Base-by-base conservation (phyloP, 2,329 filamentous ascomycete genomes). In the Diaporthe sp. region DNA sequence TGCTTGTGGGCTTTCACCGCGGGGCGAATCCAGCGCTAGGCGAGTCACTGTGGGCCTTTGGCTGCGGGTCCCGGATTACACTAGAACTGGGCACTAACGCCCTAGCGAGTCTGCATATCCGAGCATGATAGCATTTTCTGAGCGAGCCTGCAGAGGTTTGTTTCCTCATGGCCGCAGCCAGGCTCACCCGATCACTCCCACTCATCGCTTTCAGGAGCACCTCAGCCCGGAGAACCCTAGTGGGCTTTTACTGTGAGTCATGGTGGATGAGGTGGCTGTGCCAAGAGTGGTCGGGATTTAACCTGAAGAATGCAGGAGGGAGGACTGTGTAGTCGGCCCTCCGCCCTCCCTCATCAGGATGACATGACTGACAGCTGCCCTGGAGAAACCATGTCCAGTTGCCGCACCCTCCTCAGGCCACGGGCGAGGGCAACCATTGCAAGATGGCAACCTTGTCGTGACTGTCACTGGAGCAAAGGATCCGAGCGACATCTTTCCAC, bases 1-100 rank as follows among this genome's bases (percentile, higher is more conserved):
- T 73, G 73, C 63, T 70, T 73, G 73, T 75, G 42, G 63, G 65
- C 59, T 56, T 63, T 69, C 50, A 53, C 56, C 69, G 51, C 59
- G 69, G 73, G 73, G 73, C 56, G 58, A 65, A 37, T 44, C n/a
- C 69, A 27, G 39, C 56, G 69, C 69, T 71, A 71, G 58, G 56
- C n/a, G 69, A 63, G 55, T 63, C 56, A 71, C 25, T 42, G 42
- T 42, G 69, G 69, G 44, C 27, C 56, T n/a, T n/a, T 42, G 44
- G 32, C 12, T 51, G 69, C 61, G 69, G 55, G 69, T 50, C 56
- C 56, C 17, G 47, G 37, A 51, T 15, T 39, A n/a, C n/a, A n/a
- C n/a, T n/a, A 42, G 53, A 37, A 32, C 27, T 12, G 44, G 63
- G 63, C 63, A 39, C 63, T 66, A 66, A 37, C 44, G 32, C 44